Percentiles rank a stretch among this genome's conserved stretches.
These are phyloP conservation scores for Yamadazyma olivae DNA, from an alignment of 805 yeast species.

Conservation along the genomic window DNA sequence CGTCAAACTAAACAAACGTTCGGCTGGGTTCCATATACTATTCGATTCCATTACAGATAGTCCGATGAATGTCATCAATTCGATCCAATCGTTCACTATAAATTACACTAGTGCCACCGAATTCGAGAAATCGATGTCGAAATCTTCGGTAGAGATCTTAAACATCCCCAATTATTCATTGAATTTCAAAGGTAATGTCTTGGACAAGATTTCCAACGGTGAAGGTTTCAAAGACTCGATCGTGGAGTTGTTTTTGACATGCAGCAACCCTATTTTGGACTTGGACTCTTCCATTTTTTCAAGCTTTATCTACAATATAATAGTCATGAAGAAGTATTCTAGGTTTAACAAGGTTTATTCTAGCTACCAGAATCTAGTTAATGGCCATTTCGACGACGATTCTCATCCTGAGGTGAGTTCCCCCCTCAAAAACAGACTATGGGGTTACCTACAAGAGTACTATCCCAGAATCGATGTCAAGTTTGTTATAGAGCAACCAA, in stretches of 20 bases:
- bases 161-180: conserved; percentile 33
- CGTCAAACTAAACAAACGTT: conserved; percentile 15
- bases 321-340: conserved; percentile 25
- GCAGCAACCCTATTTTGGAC: conserved; percentile 38
- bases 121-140: conserved; percentile 13
- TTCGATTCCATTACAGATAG: conserved; percentile 27
- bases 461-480: conserved; percentile 31
- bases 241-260: conserved; percentile 34
- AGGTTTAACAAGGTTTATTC: conserved; percentile 17
- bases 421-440: conserved; percentile 13
- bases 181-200: conserved; percentile 33
- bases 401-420: not conserved
- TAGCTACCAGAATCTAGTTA: conserved; percentile 4
- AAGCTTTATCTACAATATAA: conserved; percentile 30
- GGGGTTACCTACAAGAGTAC: conserved; percentile 25
- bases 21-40: conserved; percentile 40
- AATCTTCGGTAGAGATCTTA: conserved; percentile 7
- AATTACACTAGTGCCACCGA: conserved; percentile 15
- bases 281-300: conserved; percentile 30
- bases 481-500: conserved; percentile 31
- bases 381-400: conserved; percentile 4
- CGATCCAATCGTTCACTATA: conserved; percentile 30
- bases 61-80: conserved; percentile 32
- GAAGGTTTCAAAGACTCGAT: conserved; percentile 35
- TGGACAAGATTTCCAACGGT: conserved; percentile 30